Evolutionary conservation across 495 filamentous ascomycete species (phyloP).

Genomic region (Aspergillus hancockii): DNA sequence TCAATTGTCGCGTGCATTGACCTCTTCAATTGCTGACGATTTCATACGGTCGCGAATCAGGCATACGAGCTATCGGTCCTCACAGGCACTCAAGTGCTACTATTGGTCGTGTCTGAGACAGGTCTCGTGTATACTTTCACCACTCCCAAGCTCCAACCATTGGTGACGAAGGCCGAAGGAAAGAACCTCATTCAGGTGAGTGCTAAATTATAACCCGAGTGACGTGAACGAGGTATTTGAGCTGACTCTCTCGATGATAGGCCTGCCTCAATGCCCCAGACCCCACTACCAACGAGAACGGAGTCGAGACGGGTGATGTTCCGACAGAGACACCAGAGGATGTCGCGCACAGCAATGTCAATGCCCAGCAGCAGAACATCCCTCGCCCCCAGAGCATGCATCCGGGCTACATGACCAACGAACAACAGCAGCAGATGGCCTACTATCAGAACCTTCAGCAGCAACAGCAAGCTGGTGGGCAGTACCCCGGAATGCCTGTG

Average conservation of each 20-base stretch:
- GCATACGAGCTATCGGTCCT: slow-evolving; percentile 97
- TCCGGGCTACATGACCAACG: slow-evolving; percentile 56
- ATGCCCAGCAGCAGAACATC: slow-evolving; percentile 53
- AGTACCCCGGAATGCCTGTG: slow-evolving; percentile 58
- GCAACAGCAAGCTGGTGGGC: slow-evolving; percentile 55
- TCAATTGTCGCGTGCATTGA: slow-evolving; percentile 4
- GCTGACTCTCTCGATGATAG: slow-evolving; percentile 43
- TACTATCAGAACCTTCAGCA: slow-evolving; percentile 60
- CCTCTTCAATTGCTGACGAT: slow-evolving; percentile 13
- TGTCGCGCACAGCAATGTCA: slow-evolving; percentile 53
- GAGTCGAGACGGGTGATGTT: slow-evolving; percentile 69
- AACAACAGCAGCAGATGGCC: slow-evolving; percentile 60
- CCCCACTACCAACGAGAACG: slow-evolving; percentile 86
- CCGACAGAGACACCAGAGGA: slow-evolving; percentile 59
- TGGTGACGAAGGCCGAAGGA: slow-evolving; percentile 98
- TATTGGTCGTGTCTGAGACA: slow-evolving; percentile 97
- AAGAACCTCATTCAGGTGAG: slow-evolving; percentile 99
- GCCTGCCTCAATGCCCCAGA: slow-evolving; percentile 97
- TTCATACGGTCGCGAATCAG: slow-evolving; percentile 49
- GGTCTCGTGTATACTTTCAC: slow-evolving; percentile 99
- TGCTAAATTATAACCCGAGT: neutral
- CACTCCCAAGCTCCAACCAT: slow-evolving; percentile 96
- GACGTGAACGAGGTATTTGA: slow-evolving; percentile 1
- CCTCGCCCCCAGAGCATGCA: slow-evolving; percentile 50
- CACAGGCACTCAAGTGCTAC: slow-evolving; percentile 95